Base-by-base conservation (phyloP, 179 eudicot genomes). In the Beta lomatogona region DNA sequence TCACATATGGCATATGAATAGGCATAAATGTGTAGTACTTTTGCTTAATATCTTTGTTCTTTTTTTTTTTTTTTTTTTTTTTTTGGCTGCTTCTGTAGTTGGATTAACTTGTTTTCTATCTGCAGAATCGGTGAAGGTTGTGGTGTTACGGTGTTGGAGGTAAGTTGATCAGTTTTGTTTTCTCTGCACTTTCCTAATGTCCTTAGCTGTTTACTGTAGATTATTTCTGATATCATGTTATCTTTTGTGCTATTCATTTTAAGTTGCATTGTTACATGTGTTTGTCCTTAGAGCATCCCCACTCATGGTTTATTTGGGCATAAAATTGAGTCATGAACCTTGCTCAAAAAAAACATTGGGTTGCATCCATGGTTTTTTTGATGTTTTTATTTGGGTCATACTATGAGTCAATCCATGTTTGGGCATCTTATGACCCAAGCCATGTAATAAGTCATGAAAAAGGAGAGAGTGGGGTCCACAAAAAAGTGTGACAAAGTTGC, bases 91-190 rank as follows among this genome's bases (percentile, higher is more conserved):
- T 77, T 57, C 21, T 4, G 6, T 76, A 59, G 54, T 68, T 53
- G 45, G 50, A 75, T 41, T 82, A 46, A 61, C 78, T 77, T 81
- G 73, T 48, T 73, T 61, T 71, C 55, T 69, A 50, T 78, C 82
- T 85, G 79, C 94, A 95, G 99, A 79, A 94, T 96, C 70, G 97
- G 97, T 77, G 98, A 96, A 90, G 99, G 99, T 68, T 87, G 93
- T 80, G 98, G 99, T 79, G 82, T 93, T 79, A 78, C 94, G 80
- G 97, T 96, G 46, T 87, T 96, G 89, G 99, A 96, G 94, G 99
- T 94, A 84, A 94, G 97, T 85, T 21, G 22, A 22, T 61, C 50
- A 28, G 63, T 79, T 44, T 54, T 48, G 19, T 6, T 25, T 68
- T 25, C 28, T 25, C 28, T 25, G 28, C 28, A 25, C 28, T 25